A percentile compares a stretch with the other conserved stretches of the same genome.
These are phyloP conservation scores for Colletotrichum magnum DNA, from an alignment of 2,329 filamentous ascomycete genomes.

Conservation along the genomic window DNA sequence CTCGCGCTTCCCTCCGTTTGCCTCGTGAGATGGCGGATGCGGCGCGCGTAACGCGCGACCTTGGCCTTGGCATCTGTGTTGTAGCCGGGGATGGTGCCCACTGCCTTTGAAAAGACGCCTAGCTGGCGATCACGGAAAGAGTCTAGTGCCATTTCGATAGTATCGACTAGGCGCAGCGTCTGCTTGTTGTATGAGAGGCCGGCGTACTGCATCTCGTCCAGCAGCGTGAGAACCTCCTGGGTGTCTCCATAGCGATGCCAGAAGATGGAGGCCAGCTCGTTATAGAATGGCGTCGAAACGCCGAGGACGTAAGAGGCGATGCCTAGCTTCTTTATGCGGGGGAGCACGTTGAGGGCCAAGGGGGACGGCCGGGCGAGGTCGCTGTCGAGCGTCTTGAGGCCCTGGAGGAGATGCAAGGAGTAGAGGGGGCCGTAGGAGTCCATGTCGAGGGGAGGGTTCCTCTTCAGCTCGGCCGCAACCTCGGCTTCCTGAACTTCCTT, in stretches of 20 bases:
- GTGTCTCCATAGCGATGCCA: slow-evolving; percentile 75
- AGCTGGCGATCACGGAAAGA: slow-evolving; percentile 32
- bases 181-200: slow-evolving; percentile 70
- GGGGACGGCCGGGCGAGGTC: slow-evolving; percentile 71
- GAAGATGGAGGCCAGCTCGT: slow-evolving; percentile 72
- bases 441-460: slow-evolving; percentile 57
- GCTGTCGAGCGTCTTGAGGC: slow-evolving; percentile 69
- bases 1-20: not conserved
- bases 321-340: slow-evolving; percentile 77
- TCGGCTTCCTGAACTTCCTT: slow-evolving; percentile 16
- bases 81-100: slow-evolving; percentile 41
- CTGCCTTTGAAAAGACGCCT: slow-evolving; percentile 35
- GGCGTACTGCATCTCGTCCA: slow-evolving; percentile 76
- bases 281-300: slow-evolving; percentile 78
- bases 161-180: slow-evolving; percentile 57
- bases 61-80: slow-evolving; percentile 37
- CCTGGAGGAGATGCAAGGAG: slow-evolving; percentile 71
- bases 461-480: slow-evolving; percentile 19
- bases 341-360: slow-evolving; percentile 73
- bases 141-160: slow-evolving; percentile 50
- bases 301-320: slow-evolving; percentile 80
- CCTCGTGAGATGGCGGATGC: slow-evolving; percentile 15
- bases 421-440: slow-evolving; percentile 76
- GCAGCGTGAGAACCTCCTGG: slow-evolving; percentile 64
- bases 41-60: slow-evolving; percentile 24